Evolutionary conservation across 2,329 filamentous ascomycete species (phyloP).

Genomic region (Canariomyces notabilis): DNA sequence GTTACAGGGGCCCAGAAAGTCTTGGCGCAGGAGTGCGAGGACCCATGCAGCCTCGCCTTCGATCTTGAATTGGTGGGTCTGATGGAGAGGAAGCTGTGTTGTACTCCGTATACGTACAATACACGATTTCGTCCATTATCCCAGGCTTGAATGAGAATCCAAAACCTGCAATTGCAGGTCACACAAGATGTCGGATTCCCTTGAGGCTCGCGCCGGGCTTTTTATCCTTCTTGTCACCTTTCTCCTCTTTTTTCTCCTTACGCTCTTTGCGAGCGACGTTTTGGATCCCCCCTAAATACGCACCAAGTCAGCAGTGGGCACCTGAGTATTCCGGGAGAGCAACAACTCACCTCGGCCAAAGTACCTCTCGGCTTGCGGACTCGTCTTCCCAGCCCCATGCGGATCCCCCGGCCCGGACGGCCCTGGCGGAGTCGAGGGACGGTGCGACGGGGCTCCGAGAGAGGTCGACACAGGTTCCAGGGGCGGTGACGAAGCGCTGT

Average conservation of each 20-base stretch:
- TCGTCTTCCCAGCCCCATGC: slow-evolving; percentile 28
- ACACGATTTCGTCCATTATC: background rate
- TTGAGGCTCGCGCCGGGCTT: slow-evolving; percentile 33
- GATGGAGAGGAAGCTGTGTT: background rate
- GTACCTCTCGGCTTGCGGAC: slow-evolving; percentile 34
- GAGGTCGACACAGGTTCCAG: slow-evolving; percentile 33
- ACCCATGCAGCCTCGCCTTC: background rate
- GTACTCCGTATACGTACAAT: no score
- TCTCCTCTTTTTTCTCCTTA: slow-evolving; percentile 42
- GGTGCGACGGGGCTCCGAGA: slow-evolving; percentile 26
- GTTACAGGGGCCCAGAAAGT: background rate
- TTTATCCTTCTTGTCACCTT: slow-evolving; percentile 36
- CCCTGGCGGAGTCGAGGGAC: slow-evolving; percentile 37
- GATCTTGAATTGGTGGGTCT: background rate
- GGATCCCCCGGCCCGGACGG: slow-evolving; percentile 11
- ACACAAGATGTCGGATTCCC: slow-evolving; percentile 31
- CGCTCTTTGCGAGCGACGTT: slow-evolving; percentile 45
- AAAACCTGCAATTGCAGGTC: background rate
- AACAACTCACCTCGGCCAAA: slow-evolving; percentile 41
- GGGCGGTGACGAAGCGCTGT: slow-evolving; percentile 39
- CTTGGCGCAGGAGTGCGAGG: slow-evolving; percentile 5
- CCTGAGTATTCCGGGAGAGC: slow-evolving; percentile 2
- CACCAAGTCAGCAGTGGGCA: slow-evolving; percentile 36
- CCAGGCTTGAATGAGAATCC: background rate
- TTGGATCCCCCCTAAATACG: slow-evolving; percentile 40